Evolutionary conservation across 495 filamentous ascomycete genomes (phyloP), one percentile per base, ranked within the genome.

Genomic region (Aspergillus incahuasiensis): DNA sequence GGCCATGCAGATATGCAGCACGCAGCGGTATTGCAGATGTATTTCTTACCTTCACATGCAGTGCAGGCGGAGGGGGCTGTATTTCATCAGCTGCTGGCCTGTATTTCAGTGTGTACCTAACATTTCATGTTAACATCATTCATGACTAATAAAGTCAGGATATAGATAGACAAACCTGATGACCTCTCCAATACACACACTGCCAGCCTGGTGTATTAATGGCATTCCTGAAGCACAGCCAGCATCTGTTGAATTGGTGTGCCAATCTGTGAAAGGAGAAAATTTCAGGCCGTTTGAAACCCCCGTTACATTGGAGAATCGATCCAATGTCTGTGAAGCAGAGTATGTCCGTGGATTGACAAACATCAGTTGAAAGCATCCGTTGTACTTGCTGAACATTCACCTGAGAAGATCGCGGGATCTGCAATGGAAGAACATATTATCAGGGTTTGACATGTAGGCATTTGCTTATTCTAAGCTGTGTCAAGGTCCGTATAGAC

Each of bases 1-100:
- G 94, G 0, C 94, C 94, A 70, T 95, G 94, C 39, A 98, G 83
- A 65, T 96, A 98, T 35, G 94, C 94, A 45, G 94, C 94, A 60
- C 94, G 89, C 12, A 97, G 76, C 4, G 94, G 86, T 54, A 92
- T 88, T 13, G 91, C 85, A 19, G 89, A 92, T n/a, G 87, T 89
- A 63, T 98, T 98, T 63, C 87, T 91, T 66, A 98, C 84, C 57
- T 86, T 88, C 39, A 98, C 82, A 68, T 91, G 80, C 28, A 98
- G 81, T 55, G 83, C 72, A 42, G 83, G 69, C 8, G 92, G 92
- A 20, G 88, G 82, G 2, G 94, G 95, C 6, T 92, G 82, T 60
- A 96, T 91, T 53, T 86, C 88, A 69, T 97, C 94, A 48, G 79
- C 74, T 18, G 87, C 82, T n/a, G 94, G 92, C 2, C 86, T 91